Base-by-base conservation (phyloP, 2,329 filamentous ascomycete species). In the Aspergillus hortae region DNA sequence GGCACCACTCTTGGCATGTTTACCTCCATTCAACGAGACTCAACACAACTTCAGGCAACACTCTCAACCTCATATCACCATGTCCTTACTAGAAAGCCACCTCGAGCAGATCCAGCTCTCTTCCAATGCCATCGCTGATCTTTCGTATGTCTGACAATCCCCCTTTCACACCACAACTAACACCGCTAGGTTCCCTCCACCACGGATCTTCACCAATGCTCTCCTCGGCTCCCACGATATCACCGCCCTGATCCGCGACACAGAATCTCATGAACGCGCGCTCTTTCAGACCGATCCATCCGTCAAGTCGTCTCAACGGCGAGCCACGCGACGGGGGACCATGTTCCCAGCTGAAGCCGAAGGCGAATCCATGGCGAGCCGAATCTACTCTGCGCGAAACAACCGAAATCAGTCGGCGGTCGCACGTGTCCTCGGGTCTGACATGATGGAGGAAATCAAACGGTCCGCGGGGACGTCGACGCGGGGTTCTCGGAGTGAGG, bases 121-220 rank as follows among this genome's bases (percentile, higher is more conserved):
- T n/a, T 88, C 88, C 56, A 82, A 86, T 69, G 86, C 87, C 52
- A 91, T 92, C 59, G 81, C 86, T 55, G 84, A 86, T 47, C 80
- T 92, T 15, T 86, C 87, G 88, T 91, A 74, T 55, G 83, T 56
- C 15, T 43, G 44, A 48, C 33, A 41, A 21, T 2, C 40, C 15
- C 17, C 15, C 17, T n/a, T 12, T 23, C 15, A 2, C n/a, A 19
- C 17, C 40, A 1, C n/a, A 17, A 19, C 19, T 42, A 42, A 19
- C 19, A 10, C 40, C 15, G 46, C 43, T 66, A 95, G 90, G 32
- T 97, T 97, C 63, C 90, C 90, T 38, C 84, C 84, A 2, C 90
- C 92, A n/a, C 95, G 90, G 65, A 91, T 94, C 66, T 99, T 97
- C 75, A 94, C 92, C 61, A 96, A 95, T 70, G 91, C 94, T 32